Percentiles rank a stretch among this genome's conserved stretches.
Conservation (phyloP, 805 yeast genomes). For the Starmerella powellii region DNA sequence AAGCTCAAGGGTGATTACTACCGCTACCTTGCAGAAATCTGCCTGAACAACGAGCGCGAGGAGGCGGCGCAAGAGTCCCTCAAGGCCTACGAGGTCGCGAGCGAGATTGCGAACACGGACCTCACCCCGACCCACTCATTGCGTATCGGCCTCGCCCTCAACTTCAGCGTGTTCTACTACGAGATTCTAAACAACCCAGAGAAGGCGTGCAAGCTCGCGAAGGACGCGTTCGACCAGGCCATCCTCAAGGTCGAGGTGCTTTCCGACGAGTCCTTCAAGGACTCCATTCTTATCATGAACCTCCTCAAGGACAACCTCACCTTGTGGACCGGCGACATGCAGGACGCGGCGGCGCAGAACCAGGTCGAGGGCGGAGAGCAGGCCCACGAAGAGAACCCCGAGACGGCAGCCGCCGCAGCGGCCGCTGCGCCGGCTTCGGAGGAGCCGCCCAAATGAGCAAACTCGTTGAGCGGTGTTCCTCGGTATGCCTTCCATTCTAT, state of each 20-base stretch:
- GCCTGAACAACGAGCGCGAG: conserved; percentile 83
- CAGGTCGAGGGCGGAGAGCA: conserved; percentile 14
- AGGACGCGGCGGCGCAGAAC: conserved; percentile 33
- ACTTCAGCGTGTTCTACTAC: conserved; percentile 96
- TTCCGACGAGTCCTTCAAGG: conserved; percentile 97
- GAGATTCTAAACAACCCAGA: conserved; percentile 98
- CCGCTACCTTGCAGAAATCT: conserved; percentile 97
- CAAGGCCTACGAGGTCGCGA: conserved; percentile 91
- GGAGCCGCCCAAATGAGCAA: conserved; percentile 1
- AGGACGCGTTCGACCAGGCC: conserved; percentile 98
- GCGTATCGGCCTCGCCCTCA: conserved; percentile 94
- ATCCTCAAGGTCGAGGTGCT: conserved; percentile 97
- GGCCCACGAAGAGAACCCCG: conserved; percentile 15
- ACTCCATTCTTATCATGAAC: conserved; percentile 98
- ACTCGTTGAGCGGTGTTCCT: neutral
- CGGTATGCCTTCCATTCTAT: neutral
- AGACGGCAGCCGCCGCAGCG: conserved; percentile 17
- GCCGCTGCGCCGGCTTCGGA: conserved; percentile 11
- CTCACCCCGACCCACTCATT: conserved; percentile 98
- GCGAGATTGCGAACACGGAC: conserved; percentile 96
- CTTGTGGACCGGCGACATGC: conserved; percentile 46
- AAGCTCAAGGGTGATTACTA: conserved; percentile 99
- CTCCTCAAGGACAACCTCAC: conserved; percentile 61
- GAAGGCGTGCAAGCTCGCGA: conserved; percentile 98
- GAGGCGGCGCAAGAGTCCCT: conserved; percentile 89